These are phyloP conservation scores for Syzygium aromaticum DNA, from an alignment of 345 rosid genomes.

Conservation along the genomic window DNA sequence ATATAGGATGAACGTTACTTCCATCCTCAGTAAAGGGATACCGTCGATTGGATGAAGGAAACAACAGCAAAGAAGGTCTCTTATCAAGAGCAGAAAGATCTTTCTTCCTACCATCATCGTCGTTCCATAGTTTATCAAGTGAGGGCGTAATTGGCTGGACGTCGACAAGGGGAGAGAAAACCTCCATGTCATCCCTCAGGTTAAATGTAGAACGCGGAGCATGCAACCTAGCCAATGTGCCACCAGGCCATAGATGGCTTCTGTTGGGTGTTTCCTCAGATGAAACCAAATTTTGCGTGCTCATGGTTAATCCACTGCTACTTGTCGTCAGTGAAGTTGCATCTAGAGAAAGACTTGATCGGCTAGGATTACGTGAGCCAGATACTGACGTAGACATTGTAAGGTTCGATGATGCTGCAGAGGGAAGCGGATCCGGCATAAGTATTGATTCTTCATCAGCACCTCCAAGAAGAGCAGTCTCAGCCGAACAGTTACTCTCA, in stretches of 20 bases:
- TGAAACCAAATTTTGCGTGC: slow-evolving; percentile 26
- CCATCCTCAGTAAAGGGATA: slow-evolving; percentile 60
- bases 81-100: slow-evolving; percentile 43
- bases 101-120: slow-evolving; percentile 44
- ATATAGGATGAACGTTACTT: slow-evolving; percentile 51
- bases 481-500: slow-evolving; percentile 69
- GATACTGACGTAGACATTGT: slow-evolving; percentile 39
- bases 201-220: slow-evolving; percentile 59
- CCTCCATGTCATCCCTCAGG: slow-evolving; percentile 89
- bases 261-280: slow-evolving; percentile 68
- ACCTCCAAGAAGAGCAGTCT: slow-evolving; percentile 91
- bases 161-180: slow-evolving; percentile 85
- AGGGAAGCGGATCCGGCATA: slow-evolving; percentile 97
- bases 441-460: slow-evolving; percentile 79
- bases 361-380: slow-evolving; percentile 33
- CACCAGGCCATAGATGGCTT: slow-evolving; percentile 56
- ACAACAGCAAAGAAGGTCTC: slow-evolving; percentile 54
- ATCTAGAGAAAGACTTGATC: slow-evolving; percentile 29
- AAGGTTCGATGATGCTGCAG: slow-evolving; percentile 44
- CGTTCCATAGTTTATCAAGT: slow-evolving; percentile 70
- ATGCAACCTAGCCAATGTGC: slow-evolving; percentile 59
- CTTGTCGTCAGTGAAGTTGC: slow-evolving; percentile 17
- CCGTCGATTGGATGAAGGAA: slow-evolving; percentile 65
- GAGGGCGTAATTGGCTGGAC: slow-evolving; percentile 77
- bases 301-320: slow-evolving; percentile 27